phyloP scores from a whole-genome alignment of 108 stramenopile species.

The Seminavis robusta region DNA sequence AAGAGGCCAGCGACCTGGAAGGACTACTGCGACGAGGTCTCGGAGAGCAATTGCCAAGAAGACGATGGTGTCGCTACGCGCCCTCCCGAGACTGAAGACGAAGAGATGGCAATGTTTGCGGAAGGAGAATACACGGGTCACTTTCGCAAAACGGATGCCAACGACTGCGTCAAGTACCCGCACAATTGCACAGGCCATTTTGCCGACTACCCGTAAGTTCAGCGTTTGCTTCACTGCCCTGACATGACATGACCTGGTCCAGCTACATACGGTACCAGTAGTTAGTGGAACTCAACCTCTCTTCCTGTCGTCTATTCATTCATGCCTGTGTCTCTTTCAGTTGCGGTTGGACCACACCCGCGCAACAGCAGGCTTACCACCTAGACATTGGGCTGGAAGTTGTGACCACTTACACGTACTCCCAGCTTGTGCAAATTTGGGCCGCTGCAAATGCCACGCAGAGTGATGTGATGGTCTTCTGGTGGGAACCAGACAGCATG shows the following conservation, averaged over 20 bases:
- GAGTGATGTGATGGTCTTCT: not conserved
- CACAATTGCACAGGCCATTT: conserved; percentile 30
- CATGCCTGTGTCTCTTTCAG: too few relatives aligned
- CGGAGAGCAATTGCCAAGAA: conserved; percentile 16
- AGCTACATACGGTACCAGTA: too few relatives aligned
- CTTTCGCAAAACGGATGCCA: too few relatives aligned
- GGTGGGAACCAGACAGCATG: conserved; percentile 11
- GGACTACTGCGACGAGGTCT: conserved; percentile 35
- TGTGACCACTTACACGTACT: conserved; percentile 2
- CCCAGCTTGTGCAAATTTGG: conserved; percentile 7
- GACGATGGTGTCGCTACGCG: conserved; percentile 17
- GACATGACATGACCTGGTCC: too few relatives aligned
- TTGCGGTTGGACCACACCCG: conserved; percentile 4
- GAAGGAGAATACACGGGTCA: conserved; percentile 24
- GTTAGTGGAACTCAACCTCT: too few relatives aligned
- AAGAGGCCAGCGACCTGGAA: conserved; percentile 32
- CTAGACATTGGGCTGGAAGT: conserved; percentile 10
- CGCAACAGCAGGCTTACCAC: conserved; percentile 2
- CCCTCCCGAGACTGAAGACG: conserved; percentile 16
- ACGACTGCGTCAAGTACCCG: conserved; percentile 22
- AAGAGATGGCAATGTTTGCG: conserved; percentile 9
- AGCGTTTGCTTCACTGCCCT: too few relatives aligned
- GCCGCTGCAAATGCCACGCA: conserved; percentile 12
- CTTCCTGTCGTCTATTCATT: too few relatives aligned
- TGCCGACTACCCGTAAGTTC: conserved; percentile 19